Conservation (phyloP, 768 basidiomycete species). For the Hebeloma cylindrosporum region DNA sequence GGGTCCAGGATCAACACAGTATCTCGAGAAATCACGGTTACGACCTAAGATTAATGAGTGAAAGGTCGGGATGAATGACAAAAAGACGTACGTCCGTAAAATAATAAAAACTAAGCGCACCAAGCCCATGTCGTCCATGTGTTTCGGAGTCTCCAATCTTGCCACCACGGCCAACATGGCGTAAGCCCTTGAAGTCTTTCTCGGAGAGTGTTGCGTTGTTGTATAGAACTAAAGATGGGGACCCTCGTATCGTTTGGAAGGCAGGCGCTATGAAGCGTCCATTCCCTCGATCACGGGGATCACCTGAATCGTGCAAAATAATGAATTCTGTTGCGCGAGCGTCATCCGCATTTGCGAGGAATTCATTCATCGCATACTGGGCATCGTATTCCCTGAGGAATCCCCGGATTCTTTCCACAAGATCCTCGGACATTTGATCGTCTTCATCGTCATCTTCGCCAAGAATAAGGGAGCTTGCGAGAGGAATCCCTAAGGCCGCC, state of each 20-base stretch:
- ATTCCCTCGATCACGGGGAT: constrained; percentile 5
- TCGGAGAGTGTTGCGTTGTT: constrained; percentile 40
- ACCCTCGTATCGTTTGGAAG: constrained; percentile 30
- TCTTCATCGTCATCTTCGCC: constrained; percentile 16
- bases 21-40: constrained; percentile 31
- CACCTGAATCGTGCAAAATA: constrained; percentile 34
- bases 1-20: constrained; percentile 44
- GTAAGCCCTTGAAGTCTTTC: constrained; percentile 45
- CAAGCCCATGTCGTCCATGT: constrained; percentile 50
- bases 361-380: constrained; percentile 37
- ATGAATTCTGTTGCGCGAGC: constrained; percentile 41
- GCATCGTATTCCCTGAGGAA: constrained; percentile 20
- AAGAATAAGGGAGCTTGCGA: constrained; percentile 12
- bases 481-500: constrained; percentile 10
- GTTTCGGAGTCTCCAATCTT: constrained; percentile 36
- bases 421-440: constrained; percentile 20
- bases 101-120: constrained; percentile 49
- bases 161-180: constrained; percentile 44
- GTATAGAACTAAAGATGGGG: constrained; percentile 41
- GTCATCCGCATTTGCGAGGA: constrained; percentile 52
- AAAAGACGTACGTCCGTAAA: constrained; percentile 41
- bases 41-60: constrained; percentile 21
- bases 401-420: constrained; percentile 12
- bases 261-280: constrained; percentile 25
- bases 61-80: neutral